A percentile compares a stretch with the other conserved stretches of the same genome.
Conservation (phyloP, 108 stramenopile species). For the Nitzschia sp. region DNA sequence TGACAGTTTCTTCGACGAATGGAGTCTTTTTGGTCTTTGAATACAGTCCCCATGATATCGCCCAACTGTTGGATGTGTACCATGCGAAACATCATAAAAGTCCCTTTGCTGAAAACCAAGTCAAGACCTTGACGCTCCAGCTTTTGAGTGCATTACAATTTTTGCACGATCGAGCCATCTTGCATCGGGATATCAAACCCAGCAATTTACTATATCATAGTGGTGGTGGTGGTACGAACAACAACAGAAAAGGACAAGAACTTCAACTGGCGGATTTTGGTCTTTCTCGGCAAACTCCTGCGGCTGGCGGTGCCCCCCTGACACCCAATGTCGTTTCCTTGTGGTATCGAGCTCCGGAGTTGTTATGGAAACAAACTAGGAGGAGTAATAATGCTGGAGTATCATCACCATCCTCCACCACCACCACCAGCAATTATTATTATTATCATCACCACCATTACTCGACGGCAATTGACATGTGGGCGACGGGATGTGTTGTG, state of each 20-base stretch:
- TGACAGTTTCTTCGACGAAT: constrained; percentile 60
- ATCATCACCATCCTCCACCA: background rate
- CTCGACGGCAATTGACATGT: constrained; percentile 74
- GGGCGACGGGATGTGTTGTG: constrained; percentile 86
- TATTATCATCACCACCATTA: no score
- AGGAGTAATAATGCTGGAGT: no score
- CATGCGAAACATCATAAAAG: constrained; percentile 32
- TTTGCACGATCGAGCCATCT: constrained; percentile 55
- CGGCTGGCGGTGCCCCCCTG: no score
- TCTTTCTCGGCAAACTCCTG: constrained; percentile 55
- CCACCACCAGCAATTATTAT: constrained; percentile 19
- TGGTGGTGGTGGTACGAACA: no score
- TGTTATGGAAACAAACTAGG: constrained; percentile 46
- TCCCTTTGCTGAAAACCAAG: constrained; percentile 62
- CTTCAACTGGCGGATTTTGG: constrained; percentile 90
- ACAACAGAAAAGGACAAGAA: no score
- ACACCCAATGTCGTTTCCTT: constrained; percentile 91
- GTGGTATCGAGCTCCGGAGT: constrained; percentile 94
- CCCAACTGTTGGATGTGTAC: constrained; percentile 62
- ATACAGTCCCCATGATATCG: constrained; percentile 69
- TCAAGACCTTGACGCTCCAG: constrained; percentile 62
- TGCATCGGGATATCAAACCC: constrained; percentile 88
- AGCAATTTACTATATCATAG: constrained; percentile 70
- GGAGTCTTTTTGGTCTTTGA: constrained; percentile 88
- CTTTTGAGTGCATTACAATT: constrained; percentile 63